These are phyloP conservation scores for Rhazya stricta DNA, from an alignment of 257 asterid genomes.

Conservation along the genomic window DNA sequence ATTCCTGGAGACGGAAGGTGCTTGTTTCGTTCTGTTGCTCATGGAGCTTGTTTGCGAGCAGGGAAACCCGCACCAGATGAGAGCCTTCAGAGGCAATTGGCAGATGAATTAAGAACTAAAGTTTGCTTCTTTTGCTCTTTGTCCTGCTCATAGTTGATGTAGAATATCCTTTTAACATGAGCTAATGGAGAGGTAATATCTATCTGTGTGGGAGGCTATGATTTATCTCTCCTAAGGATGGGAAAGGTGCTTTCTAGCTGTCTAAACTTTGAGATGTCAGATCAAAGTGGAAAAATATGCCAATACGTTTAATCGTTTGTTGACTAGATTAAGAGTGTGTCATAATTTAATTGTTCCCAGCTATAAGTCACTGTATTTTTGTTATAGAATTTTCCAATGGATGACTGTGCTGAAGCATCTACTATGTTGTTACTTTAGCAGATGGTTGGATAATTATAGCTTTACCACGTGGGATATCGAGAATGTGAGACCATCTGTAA, in stretches of 20 bases:
- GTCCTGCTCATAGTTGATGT: neutral
- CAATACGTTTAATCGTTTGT: neutral
- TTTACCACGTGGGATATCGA: neutral
- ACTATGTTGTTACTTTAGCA: neutral
- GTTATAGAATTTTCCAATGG: neutral
- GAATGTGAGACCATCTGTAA: neutral
- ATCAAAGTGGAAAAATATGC: neutral
- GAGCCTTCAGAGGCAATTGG: conserved; percentile 64
- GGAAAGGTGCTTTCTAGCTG: neutral
- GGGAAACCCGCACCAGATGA: conserved; percentile 78
- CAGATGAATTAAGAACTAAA: conserved; percentile 76
- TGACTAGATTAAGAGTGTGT: neutral
- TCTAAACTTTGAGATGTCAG: neutral
- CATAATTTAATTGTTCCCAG: neutral
- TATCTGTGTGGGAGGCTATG: neutral
- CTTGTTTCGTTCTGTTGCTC: conserved; percentile 90
- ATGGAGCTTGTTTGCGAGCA: conserved; percentile 80
- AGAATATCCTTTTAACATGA: neutral
- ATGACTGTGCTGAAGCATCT: neutral
- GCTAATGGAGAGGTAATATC: neutral
- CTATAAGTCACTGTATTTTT: neutral
- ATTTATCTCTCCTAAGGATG: neutral
- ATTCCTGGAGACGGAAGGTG: conserved; percentile 99
- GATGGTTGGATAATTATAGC: neutral
- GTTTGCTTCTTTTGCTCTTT: conserved; percentile 40